Evolutionary conservation across 495 filamentous ascomycete species (phyloP), one percentile per base, ranked within the genome.

Genomic region (Hapsidospora chrysogenum): DNA sequence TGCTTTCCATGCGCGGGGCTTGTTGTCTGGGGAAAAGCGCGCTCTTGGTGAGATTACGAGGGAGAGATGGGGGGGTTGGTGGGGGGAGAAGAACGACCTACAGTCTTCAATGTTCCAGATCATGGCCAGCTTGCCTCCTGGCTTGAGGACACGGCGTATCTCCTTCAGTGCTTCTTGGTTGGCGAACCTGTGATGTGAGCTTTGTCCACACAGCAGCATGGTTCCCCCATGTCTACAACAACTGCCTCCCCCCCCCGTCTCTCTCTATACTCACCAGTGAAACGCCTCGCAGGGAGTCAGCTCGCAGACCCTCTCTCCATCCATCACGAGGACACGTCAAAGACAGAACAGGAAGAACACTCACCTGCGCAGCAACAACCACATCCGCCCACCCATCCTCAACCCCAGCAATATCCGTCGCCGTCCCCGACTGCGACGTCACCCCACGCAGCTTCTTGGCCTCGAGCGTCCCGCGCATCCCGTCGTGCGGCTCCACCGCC

Each of bases 41-140:
- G n/a, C n/a, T n/a, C n/a, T n/a, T n/a, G n/a, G n/a, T n/a, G n/a
- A n/a, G n/a, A 32, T 35, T 15, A 41, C 37, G 30, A 9, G 32
- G 16, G 10, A 26, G 11, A 33, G 20, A 26, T 25, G 16, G 8
- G 17, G 14, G 25, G 7, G 9, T n/a, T n/a, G n/a, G n/a, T n/a
- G n/a, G n/a, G n/a, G n/a, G n/a, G n/a, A n/a, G n/a, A 16, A 9
- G 13, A 15, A 16, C n/a, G 15, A 35, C 61, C 41, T 38, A 74
- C 70, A 78, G 37, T 76, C 74, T 49, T 79, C 74, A 31, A 72
- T 51, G 32, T 79, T 77, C 68, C 75, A 80, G 13, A 80, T 70
- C 50, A 76, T 56, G 3, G 66, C 75, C 9, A 80, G 52, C 1
- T 47, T 46, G 14, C 61, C 68, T 11, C 57, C 58, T 0, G 63